Percentiles rank a stretch among this genome's conserved stretches.
These are phyloP conservation scores for Komagataella pseudopastoris DNA, from an alignment of 805 yeast species.

Conservation along the genomic window DNA sequence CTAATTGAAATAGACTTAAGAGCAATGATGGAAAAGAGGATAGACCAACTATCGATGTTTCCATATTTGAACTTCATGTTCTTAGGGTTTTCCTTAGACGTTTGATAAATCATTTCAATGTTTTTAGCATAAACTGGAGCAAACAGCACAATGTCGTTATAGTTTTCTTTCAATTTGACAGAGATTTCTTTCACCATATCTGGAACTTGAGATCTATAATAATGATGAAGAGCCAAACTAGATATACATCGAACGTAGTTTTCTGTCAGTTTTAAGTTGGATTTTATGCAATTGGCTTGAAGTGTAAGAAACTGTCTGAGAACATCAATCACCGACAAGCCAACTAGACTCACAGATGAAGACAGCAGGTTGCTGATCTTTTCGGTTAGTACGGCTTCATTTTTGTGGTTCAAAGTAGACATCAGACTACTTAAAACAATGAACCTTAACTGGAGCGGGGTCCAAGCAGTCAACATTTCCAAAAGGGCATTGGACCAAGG, in stretches of 20 bases:
- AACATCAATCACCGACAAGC: conserved; percentile 74
- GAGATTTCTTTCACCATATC: conserved; percentile 69
- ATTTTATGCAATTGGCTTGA: conserved; percentile 18
- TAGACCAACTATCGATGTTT: conserved; percentile 8
- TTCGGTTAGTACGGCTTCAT: conserved; percentile 5
- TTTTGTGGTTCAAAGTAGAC: background rate
- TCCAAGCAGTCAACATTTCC: conserved; percentile 53
- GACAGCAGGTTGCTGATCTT: conserved; percentile 38
- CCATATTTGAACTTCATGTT: background rate
- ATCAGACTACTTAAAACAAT: conserved; percentile 34
- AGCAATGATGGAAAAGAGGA: conserved; percentile 10
- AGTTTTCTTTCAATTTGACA: conserved; percentile 22
- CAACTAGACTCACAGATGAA: conserved; percentile 74
- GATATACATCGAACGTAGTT: conserved; percentile 47
- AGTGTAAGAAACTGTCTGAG: conserved; percentile 42
- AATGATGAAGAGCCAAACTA: conserved; percentile 62
- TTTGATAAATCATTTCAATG: background rate
- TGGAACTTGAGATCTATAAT: conserved; percentile 75
- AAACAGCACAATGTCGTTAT: conserved; percentile 1
- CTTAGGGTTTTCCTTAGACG: background rate
- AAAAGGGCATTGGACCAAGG: conserved; percentile 40
- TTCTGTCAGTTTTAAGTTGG: conserved; percentile 15
- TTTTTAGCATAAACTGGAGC: background rate
- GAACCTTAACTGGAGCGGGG: conserved; percentile 72
- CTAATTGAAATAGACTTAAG: conserved; percentile 11